Conservation (phyloP, 306 rosid genomes). For the Cicer yamashitae region DNA sequence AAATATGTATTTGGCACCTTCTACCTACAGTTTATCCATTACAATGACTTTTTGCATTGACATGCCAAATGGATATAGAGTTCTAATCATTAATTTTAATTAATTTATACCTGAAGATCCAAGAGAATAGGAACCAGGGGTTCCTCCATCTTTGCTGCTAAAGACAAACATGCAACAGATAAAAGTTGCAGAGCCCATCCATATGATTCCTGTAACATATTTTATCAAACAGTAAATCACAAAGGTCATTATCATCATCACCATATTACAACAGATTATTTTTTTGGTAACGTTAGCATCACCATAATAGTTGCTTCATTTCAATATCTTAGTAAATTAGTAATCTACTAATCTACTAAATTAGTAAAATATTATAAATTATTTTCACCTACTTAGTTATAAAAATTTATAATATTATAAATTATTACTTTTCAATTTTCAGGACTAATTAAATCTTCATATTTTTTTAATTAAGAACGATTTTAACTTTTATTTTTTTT, state of each 20-base stretch:
- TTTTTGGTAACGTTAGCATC: too few relatives aligned
- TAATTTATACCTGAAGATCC: constrained; percentile 81
- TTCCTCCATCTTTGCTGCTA: constrained; percentile 99
- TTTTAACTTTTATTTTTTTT: too few relatives aligned
- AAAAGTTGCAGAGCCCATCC: constrained; percentile 95
- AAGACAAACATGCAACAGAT: constrained; percentile 89
- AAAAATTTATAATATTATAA: too few relatives aligned
- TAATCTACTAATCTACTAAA: not conserved
- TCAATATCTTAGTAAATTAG: not conserved
- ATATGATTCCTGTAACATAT: constrained; percentile 62
- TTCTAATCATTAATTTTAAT: not conserved
- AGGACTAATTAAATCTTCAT: too few relatives aligned
- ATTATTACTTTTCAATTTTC: too few relatives aligned
- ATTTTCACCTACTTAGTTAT: too few relatives aligned
- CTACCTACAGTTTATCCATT: constrained; percentile 54
- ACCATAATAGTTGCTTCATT: not conserved
- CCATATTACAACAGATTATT: not conserved
- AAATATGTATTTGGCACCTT: constrained; percentile 82
- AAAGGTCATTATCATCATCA: constrained; percentile 21
- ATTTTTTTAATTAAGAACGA: too few relatives aligned
- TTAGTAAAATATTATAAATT: too few relatives aligned
- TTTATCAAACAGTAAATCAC: constrained; percentile 20
- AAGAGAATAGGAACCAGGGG: constrained; percentile 85
- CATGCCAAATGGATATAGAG: not conserved
- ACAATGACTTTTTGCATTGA: constrained; percentile 1